Conservation (phyloP, 2,329 filamentous ascomycete genomes). For the Arthrobotrys iridis region DNA sequence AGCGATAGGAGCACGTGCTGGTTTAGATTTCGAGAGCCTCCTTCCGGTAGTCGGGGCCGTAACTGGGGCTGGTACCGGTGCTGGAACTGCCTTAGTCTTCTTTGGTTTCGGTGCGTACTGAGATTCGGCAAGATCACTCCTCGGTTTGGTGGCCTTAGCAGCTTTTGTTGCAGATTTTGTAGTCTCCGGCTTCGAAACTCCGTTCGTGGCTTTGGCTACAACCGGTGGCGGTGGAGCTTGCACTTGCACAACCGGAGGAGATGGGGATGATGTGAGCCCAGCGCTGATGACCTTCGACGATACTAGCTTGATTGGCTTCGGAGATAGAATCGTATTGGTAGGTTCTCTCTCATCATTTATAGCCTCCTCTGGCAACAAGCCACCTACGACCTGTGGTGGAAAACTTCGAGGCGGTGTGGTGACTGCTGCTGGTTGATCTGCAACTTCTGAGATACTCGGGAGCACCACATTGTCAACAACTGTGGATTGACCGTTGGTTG, state of each 20-base stretch:
- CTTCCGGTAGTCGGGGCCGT: not conserved
- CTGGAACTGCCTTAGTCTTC: not conserved
- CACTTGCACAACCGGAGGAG: not conserved
- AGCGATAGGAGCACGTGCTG: not conserved
- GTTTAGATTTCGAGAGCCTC: conserved; percentile 38
- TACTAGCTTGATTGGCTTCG: conserved; percentile 46
- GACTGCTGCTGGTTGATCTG: conserved; percentile 27
- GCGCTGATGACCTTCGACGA: conserved; percentile 37
- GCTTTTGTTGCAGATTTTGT: conserved; percentile 9
- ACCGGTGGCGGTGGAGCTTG: not conserved
- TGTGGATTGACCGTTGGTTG: not conserved
- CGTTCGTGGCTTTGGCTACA: conserved; percentile 5
- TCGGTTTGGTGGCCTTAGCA: conserved; percentile 8
- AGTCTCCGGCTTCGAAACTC: conserved; percentile 19
- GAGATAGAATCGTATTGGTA: conserved; percentile 20
- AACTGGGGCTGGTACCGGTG: not conserved
- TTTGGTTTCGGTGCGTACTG: conserved; percentile 31
- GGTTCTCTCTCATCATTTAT: conserved; percentile 19
- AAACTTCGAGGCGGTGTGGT: conserved; percentile 19
- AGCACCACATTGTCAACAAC: conserved; percentile 23
- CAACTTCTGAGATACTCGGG: conserved; percentile 39
- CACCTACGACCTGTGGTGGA: conserved; percentile 9
- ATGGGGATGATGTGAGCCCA: conserved; percentile 14
- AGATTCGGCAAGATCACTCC: conserved; percentile 25
- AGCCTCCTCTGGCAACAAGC: conserved; percentile 30